These are phyloP conservation scores for Solanum rostratum DNA, from an alignment of 257 asterid genomes.

Conservation along the genomic window DNA sequence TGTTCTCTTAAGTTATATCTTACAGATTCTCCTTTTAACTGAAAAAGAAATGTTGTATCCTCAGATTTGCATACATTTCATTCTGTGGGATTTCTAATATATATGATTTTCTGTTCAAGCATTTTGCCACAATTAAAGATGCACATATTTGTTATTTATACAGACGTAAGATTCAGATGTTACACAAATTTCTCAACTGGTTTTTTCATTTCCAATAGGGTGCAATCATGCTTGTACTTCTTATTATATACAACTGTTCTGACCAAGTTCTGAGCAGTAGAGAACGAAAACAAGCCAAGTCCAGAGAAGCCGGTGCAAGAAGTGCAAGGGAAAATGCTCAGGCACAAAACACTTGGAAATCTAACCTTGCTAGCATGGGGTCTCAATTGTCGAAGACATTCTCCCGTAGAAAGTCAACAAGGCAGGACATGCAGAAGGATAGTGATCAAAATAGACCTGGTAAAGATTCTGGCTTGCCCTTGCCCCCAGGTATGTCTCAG, in stretches of 20 bases:
- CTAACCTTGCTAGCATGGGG: constrained; percentile 74
- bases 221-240: constrained; percentile 68
- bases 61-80: not conserved
- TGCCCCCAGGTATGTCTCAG: constrained; percentile 13
- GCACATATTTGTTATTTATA: not conserved
- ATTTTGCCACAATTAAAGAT: not conserved
- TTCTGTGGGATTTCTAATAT: not conserved
- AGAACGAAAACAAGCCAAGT: constrained; percentile 74
- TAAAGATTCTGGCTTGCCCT: constrained; percentile 6
- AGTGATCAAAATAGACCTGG: constrained; percentile 10
- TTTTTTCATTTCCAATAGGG: constrained; percentile 33
- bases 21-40: not conserved
- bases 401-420: constrained; percentile 37
- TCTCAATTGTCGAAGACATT: constrained; percentile 68
- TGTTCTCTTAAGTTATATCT: not conserved
- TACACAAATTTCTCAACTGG: not conserved
- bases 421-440: constrained; percentile 24
- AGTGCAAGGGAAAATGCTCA: constrained; percentile 61
- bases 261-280: constrained; percentile 82
- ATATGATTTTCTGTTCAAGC: not conserved
- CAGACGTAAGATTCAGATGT: not conserved
- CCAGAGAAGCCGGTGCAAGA: constrained; percentile 89
- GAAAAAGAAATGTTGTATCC: not conserved
- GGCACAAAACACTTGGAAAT: constrained; percentile 83
- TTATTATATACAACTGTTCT: constrained; percentile 76